Base-by-base conservation (phyloP, 805 yeast species). In the Cyberlindnera meyerae region DNA sequence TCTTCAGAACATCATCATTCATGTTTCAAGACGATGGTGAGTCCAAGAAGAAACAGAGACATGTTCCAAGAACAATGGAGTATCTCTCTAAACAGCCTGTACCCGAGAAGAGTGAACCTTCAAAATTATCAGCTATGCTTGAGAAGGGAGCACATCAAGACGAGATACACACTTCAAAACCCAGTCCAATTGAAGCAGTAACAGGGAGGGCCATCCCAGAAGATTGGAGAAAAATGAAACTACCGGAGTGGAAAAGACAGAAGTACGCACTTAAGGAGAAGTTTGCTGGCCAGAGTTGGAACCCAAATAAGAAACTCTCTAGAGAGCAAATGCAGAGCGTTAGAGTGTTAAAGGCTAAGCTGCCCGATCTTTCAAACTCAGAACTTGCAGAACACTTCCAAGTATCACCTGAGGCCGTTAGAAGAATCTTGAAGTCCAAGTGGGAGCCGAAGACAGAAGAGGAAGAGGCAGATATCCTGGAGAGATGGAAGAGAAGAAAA, bases 361-460 rank as follows among this genome's bases (percentile, higher is more conserved):
- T 64, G 43, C 96, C 96, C 0, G 67, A 72, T n/a, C 45, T 83
- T 35, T 73, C 71, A 4, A 70, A 80, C 3, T 62, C 63, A 3
- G 80, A 76, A 29, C 55, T 89, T 6, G 81, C 87, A 0, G 64
- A 71, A 22, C 71, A 71, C 52, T 88, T 82, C 59, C 65, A 71
- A 33, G 70, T 86, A 5, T 82, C 93, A 1, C 90, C 94, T 1
- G 94, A 88, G 47, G 84, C 89, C 0, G 73, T 88, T 3, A 66
- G 95, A 40, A 71, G 95, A 44, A 86, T 89, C 14, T 55, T 89
- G 45, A 79, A 76, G 54, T 79, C 90, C 5, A 75, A 70, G 26
- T 89, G 95, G 94, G 60, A 56, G 13, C 95, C 96, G 0, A 22
- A 24, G 16, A 65, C 58, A 5, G 69, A 63, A 1, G 69, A 67